Evolutionary conservation across 2,329 filamentous ascomycete genomes (phyloP).

Genomic region (Curvularia sp.): DNA sequence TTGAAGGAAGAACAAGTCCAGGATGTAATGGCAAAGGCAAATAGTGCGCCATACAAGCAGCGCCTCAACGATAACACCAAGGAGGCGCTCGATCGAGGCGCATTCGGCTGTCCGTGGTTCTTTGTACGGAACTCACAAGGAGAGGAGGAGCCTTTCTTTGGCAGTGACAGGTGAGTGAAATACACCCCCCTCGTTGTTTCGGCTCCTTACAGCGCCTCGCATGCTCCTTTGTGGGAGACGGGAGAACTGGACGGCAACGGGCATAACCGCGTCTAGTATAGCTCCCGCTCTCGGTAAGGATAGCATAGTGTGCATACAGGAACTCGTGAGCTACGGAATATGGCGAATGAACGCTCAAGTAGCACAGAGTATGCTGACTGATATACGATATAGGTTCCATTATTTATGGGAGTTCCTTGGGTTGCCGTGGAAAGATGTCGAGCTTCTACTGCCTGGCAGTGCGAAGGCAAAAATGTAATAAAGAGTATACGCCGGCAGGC

Average conservation of each 20-base stretch:
- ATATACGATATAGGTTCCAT: conserved; percentile 60
- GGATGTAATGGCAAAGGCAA: conserved; percentile 62
- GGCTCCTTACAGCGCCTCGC: conserved; percentile 3
- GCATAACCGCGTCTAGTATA: conserved; percentile 14
- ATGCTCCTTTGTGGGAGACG: background rate
- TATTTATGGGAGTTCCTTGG: conserved; percentile 72
- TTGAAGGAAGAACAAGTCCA: conserved; percentile 63
- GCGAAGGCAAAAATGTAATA: conserved; percentile 43
- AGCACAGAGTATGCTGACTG: conserved; percentile 21
- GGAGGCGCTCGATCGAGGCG: conserved; percentile 68
- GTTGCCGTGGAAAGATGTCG: conserved; percentile 65
- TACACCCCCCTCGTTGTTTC: background rate
- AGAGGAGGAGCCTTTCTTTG: conserved; percentile 73
- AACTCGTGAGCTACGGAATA: conserved; percentile 28
- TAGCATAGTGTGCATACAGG: conserved; percentile 1
- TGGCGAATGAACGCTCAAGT: conserved; percentile 10
- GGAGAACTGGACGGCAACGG: conserved; percentile 7
- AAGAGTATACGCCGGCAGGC: background rate
- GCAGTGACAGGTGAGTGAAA: conserved; percentile 68
- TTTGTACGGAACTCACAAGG: conserved; percentile 68
- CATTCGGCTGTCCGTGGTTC: conserved; percentile 80
- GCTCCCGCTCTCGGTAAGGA: conserved; percentile 18
- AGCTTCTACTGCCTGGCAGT: conserved; percentile 48
- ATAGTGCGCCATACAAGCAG: conserved; percentile 59
- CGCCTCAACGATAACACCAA: conserved; percentile 66